A percentile compares a stretch with the other conserved stretches of the same genome.
These are phyloP conservation scores for Albifimbria verrucaria DNA, from an alignment of 2,329 filamentous ascomycete genomes.

Conservation along the genomic window DNA sequence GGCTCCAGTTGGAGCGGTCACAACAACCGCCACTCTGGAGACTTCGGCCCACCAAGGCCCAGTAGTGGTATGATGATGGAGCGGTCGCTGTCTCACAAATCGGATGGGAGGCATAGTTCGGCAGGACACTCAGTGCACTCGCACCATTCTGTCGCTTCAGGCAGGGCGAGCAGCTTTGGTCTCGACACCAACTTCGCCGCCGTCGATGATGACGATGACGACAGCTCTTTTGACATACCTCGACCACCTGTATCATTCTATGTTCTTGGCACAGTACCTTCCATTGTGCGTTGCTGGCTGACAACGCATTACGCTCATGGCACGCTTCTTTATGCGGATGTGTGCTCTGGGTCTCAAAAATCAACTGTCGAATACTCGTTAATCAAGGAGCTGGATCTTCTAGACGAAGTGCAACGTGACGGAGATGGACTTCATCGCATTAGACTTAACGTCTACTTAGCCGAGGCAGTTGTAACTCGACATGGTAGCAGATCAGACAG, in stretches of 20 bases:
- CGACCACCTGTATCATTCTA: conserved; percentile 80
- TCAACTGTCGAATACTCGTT: conserved; percentile 78
- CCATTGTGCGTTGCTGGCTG: conserved; percentile 94
- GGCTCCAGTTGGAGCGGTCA: conserved; percentile 78
- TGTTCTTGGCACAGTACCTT: conserved; percentile 82
- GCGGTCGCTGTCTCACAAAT: conserved; percentile 89
- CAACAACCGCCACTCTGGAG: conserved; percentile 75
- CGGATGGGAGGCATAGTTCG: conserved; percentile 91
- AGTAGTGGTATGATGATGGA: conserved; percentile 87
- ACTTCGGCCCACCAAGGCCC: conserved; percentile 74
- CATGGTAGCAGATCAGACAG: conserved; percentile 69
- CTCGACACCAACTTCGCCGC: conserved; percentile 68
- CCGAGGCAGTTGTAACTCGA: conserved; percentile 81
- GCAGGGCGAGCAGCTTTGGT: conserved; percentile 83
- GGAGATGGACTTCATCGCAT: conserved; percentile 66
- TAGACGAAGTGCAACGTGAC: conserved; percentile 62
- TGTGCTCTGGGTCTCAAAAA: conserved; percentile 87
- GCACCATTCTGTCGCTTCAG: conserved; percentile 68
- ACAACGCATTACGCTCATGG: conserved; percentile 87
- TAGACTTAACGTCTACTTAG: conserved; percentile 80
- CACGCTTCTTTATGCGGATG: conserved; percentile 82
- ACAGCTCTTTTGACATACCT: conserved; percentile 68
- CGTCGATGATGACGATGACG: conserved; percentile 60
- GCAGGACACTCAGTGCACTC: conserved; percentile 76
- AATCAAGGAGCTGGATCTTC: conserved; percentile 69